Evolutionary conservation across 108 stramenopile species (phyloP), one percentile per base, ranked within the genome.

Genomic region (Skeletonema tropicum): DNA sequence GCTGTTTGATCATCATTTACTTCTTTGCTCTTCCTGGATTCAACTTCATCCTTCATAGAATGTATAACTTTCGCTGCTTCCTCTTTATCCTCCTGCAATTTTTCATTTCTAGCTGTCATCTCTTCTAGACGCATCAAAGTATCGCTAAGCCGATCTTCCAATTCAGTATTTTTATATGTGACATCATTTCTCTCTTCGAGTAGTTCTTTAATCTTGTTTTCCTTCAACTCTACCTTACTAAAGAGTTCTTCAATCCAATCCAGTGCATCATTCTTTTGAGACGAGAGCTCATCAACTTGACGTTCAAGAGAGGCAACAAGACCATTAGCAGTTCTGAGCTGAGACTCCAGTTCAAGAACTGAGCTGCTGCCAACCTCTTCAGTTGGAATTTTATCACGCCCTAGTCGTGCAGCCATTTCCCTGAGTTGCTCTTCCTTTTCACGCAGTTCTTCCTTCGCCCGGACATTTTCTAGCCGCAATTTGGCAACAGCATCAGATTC

Each of bases 191-290:
- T 73, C 48, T 68, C 78, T 57, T 73, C 68, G 19, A 31, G 30
- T 6, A 41, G 30, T 33, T 63, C 38, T 23, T 31, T 62, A 31
- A 69, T 38, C 30, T 80, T 72, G 32, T 63, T 64, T 36, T 73
- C 79, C 29, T 72, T 73, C 35, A 41, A 39, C 33, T 80, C 79
- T 13, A 73, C 66, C 68, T 80, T 80, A 17, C 68, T 68, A 55
- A 80, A 69, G 10, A 80, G 63, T 36, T 80, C 79, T 63, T 80
- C 79, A 15, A 80, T 74, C 79, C 79, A 80, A 31, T 80, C 79
- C 69, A 80, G 58, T 17, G 79, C 79, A 46, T 80, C 79, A 64
- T 80, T 80, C 59, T 80, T 80, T 25, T 80, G 79, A 14, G 61
- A 41, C 0, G 79, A 69, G 17, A 80, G 79, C 26, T 73, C 79